Conservation (phyloP, 139 green algal species). For the Limnomonas spitsbergensis region DNA sequence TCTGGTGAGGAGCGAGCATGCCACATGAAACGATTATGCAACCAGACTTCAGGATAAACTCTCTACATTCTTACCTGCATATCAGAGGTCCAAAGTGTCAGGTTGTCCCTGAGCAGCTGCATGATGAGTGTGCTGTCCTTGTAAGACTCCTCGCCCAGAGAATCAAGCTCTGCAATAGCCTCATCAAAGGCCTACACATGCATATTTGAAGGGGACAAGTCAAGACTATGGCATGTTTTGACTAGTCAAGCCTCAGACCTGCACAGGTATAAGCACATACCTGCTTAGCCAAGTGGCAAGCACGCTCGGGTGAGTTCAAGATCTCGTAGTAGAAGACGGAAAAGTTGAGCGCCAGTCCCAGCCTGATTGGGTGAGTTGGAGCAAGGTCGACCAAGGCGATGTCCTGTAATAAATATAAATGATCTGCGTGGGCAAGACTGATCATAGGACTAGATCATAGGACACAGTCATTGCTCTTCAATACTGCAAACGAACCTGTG, state of each 20-base stretch:
- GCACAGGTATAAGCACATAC: too few relatives aligned
- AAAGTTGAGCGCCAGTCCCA: slow-evolving; percentile 98
- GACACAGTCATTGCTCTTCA: neutral
- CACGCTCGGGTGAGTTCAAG: slow-evolving; percentile 95
- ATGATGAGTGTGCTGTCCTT: slow-evolving; percentile 99
- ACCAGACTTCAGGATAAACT: neutral
- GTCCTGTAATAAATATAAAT: slow-evolving; percentile 61
- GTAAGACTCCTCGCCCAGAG: slow-evolving; percentile 96
- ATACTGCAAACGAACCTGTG: slow-evolving; percentile 57
- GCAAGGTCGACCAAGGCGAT: slow-evolving; percentile 92
- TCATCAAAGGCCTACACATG: slow-evolving; percentile 92
- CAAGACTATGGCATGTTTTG: too few relatives aligned
- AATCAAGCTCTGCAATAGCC: slow-evolving; percentile 96
- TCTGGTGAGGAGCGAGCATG: neutral
- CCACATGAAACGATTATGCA: neutral
- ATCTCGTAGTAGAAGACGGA: slow-evolving; percentile 99
- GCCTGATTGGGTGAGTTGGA: slow-evolving; percentile 94
- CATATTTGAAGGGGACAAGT: neutral
- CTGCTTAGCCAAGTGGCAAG: slow-evolving; percentile 96
- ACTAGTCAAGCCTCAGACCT: too few relatives aligned
- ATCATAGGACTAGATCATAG: neutral
- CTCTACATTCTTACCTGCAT: slow-evolving; percentile 89
- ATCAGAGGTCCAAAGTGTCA: slow-evolving; percentile 98
- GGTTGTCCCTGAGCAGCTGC: slow-evolving; percentile 98
- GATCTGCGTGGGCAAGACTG: slow-evolving; percentile 29